Conservation (phyloP, 164 flowering plant genomes). For the Chimonanthus salicifolius region DNA sequence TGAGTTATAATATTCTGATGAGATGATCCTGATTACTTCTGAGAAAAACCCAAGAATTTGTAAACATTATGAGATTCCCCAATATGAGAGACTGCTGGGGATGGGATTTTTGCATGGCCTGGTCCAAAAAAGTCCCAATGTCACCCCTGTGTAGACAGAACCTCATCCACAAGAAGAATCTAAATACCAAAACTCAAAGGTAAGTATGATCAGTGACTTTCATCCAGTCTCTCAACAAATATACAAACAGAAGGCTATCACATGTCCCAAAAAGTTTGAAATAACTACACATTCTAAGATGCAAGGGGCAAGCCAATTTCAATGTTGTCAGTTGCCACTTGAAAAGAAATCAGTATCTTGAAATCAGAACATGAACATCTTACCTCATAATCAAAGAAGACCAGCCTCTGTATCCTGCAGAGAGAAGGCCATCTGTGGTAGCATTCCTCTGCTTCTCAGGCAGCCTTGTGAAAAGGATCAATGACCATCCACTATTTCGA, state of each 20-base stretch:
- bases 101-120: too few species aligned
- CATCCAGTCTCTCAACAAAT: background rate
- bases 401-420: conserved; percentile 52
- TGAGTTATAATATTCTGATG: too few species aligned
- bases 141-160: background rate
- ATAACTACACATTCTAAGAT: background rate
- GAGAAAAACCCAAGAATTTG: too few species aligned
- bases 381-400: conserved; percentile 65
- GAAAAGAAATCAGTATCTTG: background rate
- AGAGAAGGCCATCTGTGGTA: conserved; percentile 30
- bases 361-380: background rate
- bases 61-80: too few species aligned
- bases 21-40: too few species aligned
- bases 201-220: background rate
- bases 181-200: too few species aligned
- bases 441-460: conserved; percentile 33
- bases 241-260: background rate
- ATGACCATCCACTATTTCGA: conserved; percentile 42
- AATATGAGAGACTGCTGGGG: too few species aligned
- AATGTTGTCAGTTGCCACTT: background rate
- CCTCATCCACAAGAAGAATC: background rate
- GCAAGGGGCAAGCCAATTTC: background rate
- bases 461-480: conserved; percentile 47
- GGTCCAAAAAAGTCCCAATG: too few species aligned
- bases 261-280: background rate